Evolutionary conservation across 2,329 filamentous ascomycete species (phyloP), one percentile per base, ranked within the genome.

Genomic region (Aspergillus fumigatiaffinis): DNA sequence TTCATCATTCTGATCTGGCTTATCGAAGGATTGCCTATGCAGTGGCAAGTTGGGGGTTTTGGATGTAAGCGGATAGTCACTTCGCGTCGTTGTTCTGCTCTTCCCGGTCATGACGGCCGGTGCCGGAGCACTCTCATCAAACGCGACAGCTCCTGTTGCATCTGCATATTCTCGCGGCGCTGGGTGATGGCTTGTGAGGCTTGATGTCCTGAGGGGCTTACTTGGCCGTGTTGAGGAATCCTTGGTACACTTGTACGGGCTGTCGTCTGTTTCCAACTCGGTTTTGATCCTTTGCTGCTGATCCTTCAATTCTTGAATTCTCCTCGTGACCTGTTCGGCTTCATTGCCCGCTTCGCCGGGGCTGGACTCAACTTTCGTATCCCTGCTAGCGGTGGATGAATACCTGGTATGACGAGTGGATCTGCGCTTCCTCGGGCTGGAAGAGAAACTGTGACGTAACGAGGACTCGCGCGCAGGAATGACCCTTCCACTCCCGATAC

Each of bases 401-500:
- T 73, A 73, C 52, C 73, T 68, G 57, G 70, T 76, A 51, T 79
- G 75, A 32, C 75, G 75, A 56, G 71, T 84, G 25, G 83, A 77
- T 54, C 80, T 79, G 1, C 82, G 80, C 55, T 84, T 80, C 71
- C 81, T 77, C 47, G 78, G 80, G 21, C 77, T 73, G 8, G 79
- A 79, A 1, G 82, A 79, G 64, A 83, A 71, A 54, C 70, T 76
- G 63, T 77, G 88, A 52, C 83, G 78, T 38, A 90, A 75, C 41
- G 87, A 91, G 1, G 87, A 91, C 55, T 89, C 87, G 55, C 87
- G 82, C 7, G 80, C 72, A 0, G 89, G 88, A 54, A 91, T 89
- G 7, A 80, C 73, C 51, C 82, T 77, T 2, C 81, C 79, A 54
- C 76, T 81, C 26, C 76, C 68, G 63, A 77, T 72, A 7, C 70